Evolutionary conservation across 495 filamentous ascomycete species (phyloP).

Genomic region (Glonium stellatum): DNA sequence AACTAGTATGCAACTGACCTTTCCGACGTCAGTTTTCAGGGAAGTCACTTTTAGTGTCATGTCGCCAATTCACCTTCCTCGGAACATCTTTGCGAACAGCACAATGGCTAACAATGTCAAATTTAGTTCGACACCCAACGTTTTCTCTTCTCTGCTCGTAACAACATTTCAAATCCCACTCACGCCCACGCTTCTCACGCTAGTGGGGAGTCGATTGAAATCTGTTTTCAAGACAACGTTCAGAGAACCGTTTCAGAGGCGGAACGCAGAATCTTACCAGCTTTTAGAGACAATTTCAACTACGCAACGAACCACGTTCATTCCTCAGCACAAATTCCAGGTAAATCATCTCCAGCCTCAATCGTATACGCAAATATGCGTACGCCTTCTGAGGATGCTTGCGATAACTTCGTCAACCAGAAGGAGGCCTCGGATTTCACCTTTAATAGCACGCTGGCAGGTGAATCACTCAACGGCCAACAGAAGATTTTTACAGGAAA

Average conservation of each 20-base stretch:
- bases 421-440: background rate
- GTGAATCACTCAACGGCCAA: no score
- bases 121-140: conserved; percentile 13
- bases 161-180: background rate
- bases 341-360: background rate
- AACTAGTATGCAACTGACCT: background rate
- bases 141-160: conserved; percentile 5
- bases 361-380: background rate
- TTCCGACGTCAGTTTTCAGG: background rate
- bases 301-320: background rate
- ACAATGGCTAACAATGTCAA: background rate
- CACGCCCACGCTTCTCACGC: background rate
- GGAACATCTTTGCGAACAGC: background rate
- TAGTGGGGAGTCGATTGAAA: background rate
- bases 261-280: background rate
- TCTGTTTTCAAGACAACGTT: background rate
- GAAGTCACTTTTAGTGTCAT: background rate
- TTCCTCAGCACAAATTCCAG: background rate
- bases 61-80: conserved; percentile 2
- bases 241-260: background rate
- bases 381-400: background rate
- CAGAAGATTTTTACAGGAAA: background rate
- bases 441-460: no score
- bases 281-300: background rate
- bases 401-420: background rate